Conservation (phyloP, 768 basidiomycete species). For the Leccinum obscurum region DNA sequence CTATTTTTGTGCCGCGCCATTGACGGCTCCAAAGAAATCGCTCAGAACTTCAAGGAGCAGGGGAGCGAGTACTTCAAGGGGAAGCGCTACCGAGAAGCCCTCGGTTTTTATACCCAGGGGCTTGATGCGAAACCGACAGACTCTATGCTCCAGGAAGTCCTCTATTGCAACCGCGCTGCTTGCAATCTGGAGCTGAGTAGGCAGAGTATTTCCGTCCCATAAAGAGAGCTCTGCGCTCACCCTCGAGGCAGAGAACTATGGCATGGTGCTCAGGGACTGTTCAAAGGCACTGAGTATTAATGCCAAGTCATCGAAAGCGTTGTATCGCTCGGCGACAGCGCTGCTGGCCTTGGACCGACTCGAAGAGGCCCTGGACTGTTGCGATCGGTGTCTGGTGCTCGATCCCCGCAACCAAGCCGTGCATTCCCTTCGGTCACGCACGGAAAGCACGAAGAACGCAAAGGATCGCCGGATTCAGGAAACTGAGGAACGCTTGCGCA, state of each 20-base stretch:
- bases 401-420: conserved; percentile 60
- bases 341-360: conserved; percentile 70
- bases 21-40: conserved; percentile 60
- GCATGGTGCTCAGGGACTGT: conserved; percentile 83
- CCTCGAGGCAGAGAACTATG: conserved; percentile 71
- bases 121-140: conserved; percentile 82
- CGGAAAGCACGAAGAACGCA: conserved; percentile 45
- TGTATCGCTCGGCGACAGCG: conserved; percentile 81
- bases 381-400: conserved; percentile 62
- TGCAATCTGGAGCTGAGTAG: conserved; percentile 87
- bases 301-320: conserved; percentile 72
- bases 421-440: conserved; percentile 47
- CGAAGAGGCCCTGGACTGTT: conserved; percentile 84
- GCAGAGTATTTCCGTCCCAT: conserved; percentile 25
- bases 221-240: neutral
- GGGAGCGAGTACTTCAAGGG: conserved; percentile 94
- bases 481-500: conserved; percentile 47
- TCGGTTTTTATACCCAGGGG: conserved; percentile 88
- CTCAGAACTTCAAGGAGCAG: conserved; percentile 91
- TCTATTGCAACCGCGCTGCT: conserved; percentile 89
- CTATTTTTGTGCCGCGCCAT: neutral
- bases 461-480: conserved; percentile 54
- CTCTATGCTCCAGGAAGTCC: conserved; percentile 52
- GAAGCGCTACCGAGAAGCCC: conserved; percentile 83
- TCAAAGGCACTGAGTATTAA: conserved; percentile 68